Base-by-base conservation (phyloP, 257 asterid genomes). In the Perilla frutescens region DNA sequence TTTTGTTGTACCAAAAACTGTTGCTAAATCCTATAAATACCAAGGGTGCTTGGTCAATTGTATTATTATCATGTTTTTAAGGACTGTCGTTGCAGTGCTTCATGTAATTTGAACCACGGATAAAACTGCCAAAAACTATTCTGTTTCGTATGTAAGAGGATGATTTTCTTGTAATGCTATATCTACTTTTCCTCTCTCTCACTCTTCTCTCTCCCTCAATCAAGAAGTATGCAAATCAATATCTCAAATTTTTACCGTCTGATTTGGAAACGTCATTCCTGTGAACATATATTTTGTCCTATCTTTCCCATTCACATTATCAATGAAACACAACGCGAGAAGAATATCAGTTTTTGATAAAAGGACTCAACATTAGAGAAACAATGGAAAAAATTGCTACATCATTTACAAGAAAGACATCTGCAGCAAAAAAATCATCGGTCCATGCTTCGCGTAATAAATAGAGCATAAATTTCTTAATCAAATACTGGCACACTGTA, bases 1-100 rank as follows among this genome's bases (percentile, higher is more conserved):
- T 10, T 36, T 43, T 68, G 61, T 72, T 62, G 75, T 80, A 54
- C 40, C 68, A 55, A 70, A 62, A 55, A 9, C 56, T 57, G 59
- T 37, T 68, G 65, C 64, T 20, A 20, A 20, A 20, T 20, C 26
- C 26, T 20, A 20, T 11, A 45, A 37, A 44, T 60, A 49, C 66
- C 60, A 32, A 3, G 34, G 70, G 49, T 20, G 40, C 68, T 26
- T 71, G 67, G 51, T 47, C 3, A 4, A 12, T 14, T 66, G 71
- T 72, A 78, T 50, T 32, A 32, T 36, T 64, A 49, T 55, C 62
- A 11, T 26, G 56, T 66, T 41, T 36, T 40, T 1, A 45, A 65
- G 41, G 57, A 14, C 14, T 8, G 12, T 48, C 31, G 53, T 39
- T 32, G 61, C 55, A 12, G 26, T 61, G 54, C 11, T 44, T 50